These are phyloP conservation scores for Pinus tabuliformis DNA, from an alignment of 75 land plant genomes.

Conservation along the genomic window DNA sequence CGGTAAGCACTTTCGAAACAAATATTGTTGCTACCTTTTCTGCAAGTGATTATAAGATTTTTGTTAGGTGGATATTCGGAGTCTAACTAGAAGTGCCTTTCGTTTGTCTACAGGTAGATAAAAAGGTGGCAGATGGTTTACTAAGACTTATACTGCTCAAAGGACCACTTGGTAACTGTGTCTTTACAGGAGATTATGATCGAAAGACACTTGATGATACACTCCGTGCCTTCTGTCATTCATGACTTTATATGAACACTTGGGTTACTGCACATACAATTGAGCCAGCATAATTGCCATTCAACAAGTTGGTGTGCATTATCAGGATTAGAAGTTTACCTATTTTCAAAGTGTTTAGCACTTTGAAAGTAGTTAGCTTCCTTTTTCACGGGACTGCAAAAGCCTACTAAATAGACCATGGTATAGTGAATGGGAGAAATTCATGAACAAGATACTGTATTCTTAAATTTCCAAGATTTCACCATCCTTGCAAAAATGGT, in stretches of 20 bases:
- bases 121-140: slow-evolving; percentile 98
- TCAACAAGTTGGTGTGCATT: too few species aligned
- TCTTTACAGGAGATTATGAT: slow-evolving; percentile 92
- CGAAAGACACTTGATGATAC: slow-evolving; percentile 79
- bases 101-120: slow-evolving; percentile 69
- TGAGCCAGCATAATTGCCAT: too few species aligned
- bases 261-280: too few species aligned
- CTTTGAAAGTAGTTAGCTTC: too few species aligned
- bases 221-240: slow-evolving; percentile 72
- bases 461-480: too few species aligned
- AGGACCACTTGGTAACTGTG: slow-evolving; percentile 90
- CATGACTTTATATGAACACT: background rate
- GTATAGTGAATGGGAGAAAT: too few species aligned
- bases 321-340: too few species aligned
- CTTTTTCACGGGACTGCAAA: too few species aligned
- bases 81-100: background rate
- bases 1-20: slow-evolving; percentile 43
- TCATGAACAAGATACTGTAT: too few species aligned
- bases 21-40: background rate
- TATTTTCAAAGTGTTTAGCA: too few species aligned
- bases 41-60: background rate
- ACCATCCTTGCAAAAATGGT: too few species aligned
- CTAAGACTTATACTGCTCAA: slow-evolving; percentile 88
- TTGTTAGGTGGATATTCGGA: background rate
- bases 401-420: too few species aligned